A percentile compares a stretch with the other conserved stretches of the same genome.
phyloP scores from a whole-genome alignment of 2,329 filamentous ascomycete genomes.

The Cadophora malorum region DNA sequence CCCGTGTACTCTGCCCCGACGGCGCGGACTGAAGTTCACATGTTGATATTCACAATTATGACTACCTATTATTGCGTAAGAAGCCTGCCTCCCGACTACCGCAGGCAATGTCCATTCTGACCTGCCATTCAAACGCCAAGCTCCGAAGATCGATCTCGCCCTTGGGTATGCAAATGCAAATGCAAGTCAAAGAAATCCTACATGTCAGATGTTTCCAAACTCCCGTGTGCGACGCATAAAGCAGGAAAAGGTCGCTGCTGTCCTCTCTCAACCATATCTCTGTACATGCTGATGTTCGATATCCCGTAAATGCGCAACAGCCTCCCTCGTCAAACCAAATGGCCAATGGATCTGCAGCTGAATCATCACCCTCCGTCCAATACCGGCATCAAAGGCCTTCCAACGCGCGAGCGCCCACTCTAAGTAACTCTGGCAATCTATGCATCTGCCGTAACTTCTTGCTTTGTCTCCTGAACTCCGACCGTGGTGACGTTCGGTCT shows the following conservation, averaged over 20 bases:
- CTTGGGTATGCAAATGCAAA: conserved; percentile 29
- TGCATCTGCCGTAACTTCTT: conserved; percentile 41
- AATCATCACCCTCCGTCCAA: neutral
- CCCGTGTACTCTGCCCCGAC: neutral
- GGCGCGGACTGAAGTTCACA: neutral
- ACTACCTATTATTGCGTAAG: conserved; percentile 19
- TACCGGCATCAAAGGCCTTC: neutral
- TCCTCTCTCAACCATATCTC: neutral
- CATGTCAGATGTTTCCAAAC: conserved; percentile 20
- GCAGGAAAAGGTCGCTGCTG: neutral
- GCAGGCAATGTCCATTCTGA: conserved; percentile 29
- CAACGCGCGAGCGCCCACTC: conserved; percentile 23
- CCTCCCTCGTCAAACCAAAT: neutral
- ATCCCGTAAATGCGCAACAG: neutral
- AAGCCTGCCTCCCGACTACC: neutral
- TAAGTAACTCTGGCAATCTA: conserved; percentile 25
- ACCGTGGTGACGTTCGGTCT: conserved; percentile 32
- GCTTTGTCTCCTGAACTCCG: conserved; percentile 36
- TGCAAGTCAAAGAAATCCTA: conserved; percentile 22
- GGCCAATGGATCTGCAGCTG: neutral
- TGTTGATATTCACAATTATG: conserved; percentile 13
- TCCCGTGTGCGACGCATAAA: neutral
- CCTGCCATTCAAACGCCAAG: conserved; percentile 28
- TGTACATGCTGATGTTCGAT: conserved; percentile 12
- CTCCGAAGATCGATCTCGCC: conserved; percentile 19